phyloP scores from a whole-genome alignment of 805 yeast genomes.

The Saccharomycopsis sp. region DNA sequence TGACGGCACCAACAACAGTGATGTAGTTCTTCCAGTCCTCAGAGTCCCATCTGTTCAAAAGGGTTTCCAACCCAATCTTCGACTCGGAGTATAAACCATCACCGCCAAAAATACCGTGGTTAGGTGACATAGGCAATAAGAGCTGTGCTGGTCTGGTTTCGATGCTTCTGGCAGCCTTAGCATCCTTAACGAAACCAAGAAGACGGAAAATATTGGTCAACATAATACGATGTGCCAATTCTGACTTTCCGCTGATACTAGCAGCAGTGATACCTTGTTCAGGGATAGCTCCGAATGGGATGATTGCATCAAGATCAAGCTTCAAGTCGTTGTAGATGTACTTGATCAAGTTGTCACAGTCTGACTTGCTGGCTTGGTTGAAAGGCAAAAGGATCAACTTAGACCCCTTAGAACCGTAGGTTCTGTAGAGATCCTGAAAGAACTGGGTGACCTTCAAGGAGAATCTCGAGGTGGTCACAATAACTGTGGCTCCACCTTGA shows the following conservation, averaged over 20 bases:
- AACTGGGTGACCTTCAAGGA: conserved; percentile 91
- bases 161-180: conserved; percentile 66
- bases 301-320: conserved; percentile 86
- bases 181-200: conserved; percentile 82
- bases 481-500: conserved; percentile 96
- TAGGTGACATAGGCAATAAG: conserved; percentile 93
- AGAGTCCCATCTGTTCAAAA: conserved; percentile 98
- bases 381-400: conserved; percentile 94
- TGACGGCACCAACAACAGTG: conserved; percentile 96
- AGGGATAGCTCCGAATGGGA: conserved; percentile 99
- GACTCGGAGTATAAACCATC: conserved; percentile 99
- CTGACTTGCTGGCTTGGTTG: conserved; percentile 96
- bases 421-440: conserved; percentile 88
- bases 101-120: conserved; percentile 97
- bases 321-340: conserved; percentile 79
- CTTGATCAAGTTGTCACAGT: conserved; percentile 76
- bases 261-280: conserved; percentile 97
- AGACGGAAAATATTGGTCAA: conserved; percentile 89
- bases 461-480: conserved; percentile 94
- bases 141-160: conserved; percentile 99
- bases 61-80: conserved; percentile 87
- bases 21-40: conserved; percentile 94
- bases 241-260: conserved; percentile 88
- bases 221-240: conserved; percentile 98
- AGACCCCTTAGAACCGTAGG: conserved; percentile 89